A percentile compares a stretch with the other conserved stretches of the same genome.
phyloP scores from a whole-genome alignment of 202 grass and related monocot species.

The Bolboschoenoplectus hybrid region DNA sequence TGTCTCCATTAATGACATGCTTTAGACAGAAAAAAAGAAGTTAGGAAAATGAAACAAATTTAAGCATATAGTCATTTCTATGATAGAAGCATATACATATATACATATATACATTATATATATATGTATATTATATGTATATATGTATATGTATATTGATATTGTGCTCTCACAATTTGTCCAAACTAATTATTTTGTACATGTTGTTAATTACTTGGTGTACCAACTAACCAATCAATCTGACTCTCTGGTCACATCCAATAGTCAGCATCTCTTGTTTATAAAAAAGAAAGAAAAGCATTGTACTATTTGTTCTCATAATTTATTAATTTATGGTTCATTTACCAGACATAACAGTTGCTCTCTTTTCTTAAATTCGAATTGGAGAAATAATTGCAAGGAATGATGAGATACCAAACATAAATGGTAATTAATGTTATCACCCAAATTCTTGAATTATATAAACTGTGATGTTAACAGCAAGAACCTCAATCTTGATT shows the following conservation, averaged over 20 bases:
- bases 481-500: neutral
- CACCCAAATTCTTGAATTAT: neutral
- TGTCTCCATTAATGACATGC: neutral
- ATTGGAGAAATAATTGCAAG: constrained; percentile 4
- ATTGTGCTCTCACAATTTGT: neutral
- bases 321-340: constrained; percentile 13
- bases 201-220: constrained; percentile 22
- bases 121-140: too few relatives aligned
- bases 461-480: neutral
- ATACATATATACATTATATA: too few relatives aligned
- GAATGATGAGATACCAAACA: neutral
- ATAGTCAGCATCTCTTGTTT: constrained; percentile 5
- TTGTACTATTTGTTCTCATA: neutral
- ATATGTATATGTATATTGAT: too few relatives aligned
- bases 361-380: constrained; percentile 3
- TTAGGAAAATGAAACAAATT: neutral
- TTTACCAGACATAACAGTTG: constrained; percentile 13
- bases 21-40: neutral
- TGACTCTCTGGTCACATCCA: neutral
- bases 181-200: neutral
- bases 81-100: too few relatives aligned
- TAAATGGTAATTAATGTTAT: neutral
- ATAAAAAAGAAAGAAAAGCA: neutral
- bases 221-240: constrained; percentile 29
- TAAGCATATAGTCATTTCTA: too few relatives aligned